These are phyloP conservation scores for Actinidia arguta DNA, from an alignment of 179 eudicot species.

Conservation along the genomic window DNA sequence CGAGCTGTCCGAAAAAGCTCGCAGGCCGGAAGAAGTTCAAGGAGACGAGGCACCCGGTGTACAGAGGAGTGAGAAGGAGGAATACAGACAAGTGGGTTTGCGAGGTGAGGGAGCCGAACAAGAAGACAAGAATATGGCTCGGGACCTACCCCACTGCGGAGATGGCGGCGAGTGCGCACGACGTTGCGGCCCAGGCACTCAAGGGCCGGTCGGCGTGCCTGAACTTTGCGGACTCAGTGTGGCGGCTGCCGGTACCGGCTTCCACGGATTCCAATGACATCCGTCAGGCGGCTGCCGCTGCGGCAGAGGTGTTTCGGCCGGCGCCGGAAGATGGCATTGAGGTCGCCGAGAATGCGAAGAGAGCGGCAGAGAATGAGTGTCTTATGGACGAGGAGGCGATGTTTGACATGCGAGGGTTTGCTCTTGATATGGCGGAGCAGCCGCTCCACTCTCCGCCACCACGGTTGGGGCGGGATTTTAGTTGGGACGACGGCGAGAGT, in stretches of 20 bases:
- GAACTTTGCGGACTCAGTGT: too few relatives aligned
- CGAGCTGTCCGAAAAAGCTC: not conserved
- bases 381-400: slow-evolving; percentile 33
- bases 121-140: not conserved
- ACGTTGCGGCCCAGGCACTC: too few relatives aligned
- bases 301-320: not conserved
- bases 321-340: not conserved
- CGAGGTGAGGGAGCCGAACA: not conserved
- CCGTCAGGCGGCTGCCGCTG: not conserved
- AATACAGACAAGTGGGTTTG: not conserved
- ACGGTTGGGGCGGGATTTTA: not conserved
- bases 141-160: too few relatives aligned
- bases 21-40: not conserved
- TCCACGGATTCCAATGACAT: not conserved
- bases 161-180: not conserved
- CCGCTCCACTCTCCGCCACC: slow-evolving; percentile 7
- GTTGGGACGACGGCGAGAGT: not conserved
- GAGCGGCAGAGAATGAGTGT: slow-evolving; percentile 10
- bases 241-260: slow-evolving; percentile 4
- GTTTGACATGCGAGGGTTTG: slow-evolving; percentile 37
- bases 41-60: too few relatives aligned
- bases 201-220: too few relatives aligned
- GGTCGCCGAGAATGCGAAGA: not conserved
- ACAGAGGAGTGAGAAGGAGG: too few relatives aligned
- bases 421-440: slow-evolving; percentile 35